Percentiles rank a stretch among this genome's conserved stretches.
These are phyloP conservation scores for Metschnikowia rubicola DNA, from an alignment of 805 yeast genomes.

Conservation along the genomic window DNA sequence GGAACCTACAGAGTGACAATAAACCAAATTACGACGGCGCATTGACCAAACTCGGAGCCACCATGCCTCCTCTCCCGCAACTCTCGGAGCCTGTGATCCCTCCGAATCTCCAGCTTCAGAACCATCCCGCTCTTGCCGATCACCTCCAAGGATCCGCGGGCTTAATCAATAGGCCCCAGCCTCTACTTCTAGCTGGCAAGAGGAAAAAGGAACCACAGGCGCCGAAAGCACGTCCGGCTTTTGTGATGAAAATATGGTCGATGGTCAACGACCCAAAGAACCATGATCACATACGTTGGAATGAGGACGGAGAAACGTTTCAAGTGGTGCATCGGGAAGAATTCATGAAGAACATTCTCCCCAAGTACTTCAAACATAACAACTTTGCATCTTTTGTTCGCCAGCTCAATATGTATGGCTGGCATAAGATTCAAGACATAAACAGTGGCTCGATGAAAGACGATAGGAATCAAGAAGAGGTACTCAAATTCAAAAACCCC, in stretches of 20 bases:
- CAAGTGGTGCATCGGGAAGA: slow-evolving; percentile 79
- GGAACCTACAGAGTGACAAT: neutral
- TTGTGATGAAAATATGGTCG: slow-evolving; percentile 89
- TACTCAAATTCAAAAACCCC: slow-evolving; percentile 86
- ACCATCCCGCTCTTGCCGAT: slow-evolving; percentile 10
- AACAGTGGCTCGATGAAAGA: slow-evolving; percentile 61
- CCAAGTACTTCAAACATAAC: slow-evolving; percentile 91
- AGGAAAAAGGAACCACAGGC: slow-evolving; percentile 31
- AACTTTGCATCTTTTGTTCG: slow-evolving; percentile 95
- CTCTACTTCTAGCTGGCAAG: slow-evolving; percentile 15
- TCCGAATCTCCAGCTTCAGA: slow-evolving; percentile 5
- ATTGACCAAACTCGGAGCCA: slow-evolving; percentile 10
- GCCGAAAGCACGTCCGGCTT: slow-evolving; percentile 75
- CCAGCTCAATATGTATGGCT: slow-evolving; percentile 96
- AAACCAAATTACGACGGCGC: slow-evolving; percentile 10
- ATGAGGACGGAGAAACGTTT: slow-evolving; percentile 79
- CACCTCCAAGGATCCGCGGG: slow-evolving; percentile 10
- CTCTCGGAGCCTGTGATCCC: slow-evolving; percentile 19
- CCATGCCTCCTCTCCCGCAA: slow-evolving; percentile 18
- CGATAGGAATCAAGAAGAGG: slow-evolving; percentile 61
- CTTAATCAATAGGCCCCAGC: slow-evolving; percentile 9
- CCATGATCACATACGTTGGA: slow-evolving; percentile 74
- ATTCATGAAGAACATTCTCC: slow-evolving; percentile 80
- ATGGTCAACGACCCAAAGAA: slow-evolving; percentile 87
- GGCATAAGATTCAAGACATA: slow-evolving; percentile 97